A percentile compares a stretch with the other conserved stretches of the same genome.
phyloP scores from a whole-genome alignment of 345 rosid genomes.

The Linum usitatissimum region DNA sequence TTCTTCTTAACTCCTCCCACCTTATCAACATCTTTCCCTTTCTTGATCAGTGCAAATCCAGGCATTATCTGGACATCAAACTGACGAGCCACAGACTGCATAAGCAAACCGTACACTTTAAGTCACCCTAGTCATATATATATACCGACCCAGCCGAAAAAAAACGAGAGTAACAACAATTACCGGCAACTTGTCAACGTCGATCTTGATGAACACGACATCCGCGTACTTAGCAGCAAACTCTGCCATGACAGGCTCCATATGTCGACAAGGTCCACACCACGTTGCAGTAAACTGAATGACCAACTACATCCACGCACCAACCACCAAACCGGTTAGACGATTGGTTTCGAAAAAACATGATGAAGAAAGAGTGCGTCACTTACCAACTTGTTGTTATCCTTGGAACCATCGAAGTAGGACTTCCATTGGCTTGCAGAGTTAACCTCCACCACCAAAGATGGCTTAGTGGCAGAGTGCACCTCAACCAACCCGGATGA shows the following conservation, averaged over 20 bases:
- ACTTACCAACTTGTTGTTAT: conserved; percentile 51
- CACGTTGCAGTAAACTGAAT: conserved; percentile 64
- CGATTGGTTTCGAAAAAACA: neutral
- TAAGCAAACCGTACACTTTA: too few relatives aligned
- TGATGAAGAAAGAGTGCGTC: neutral
- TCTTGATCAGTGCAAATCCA: conserved; percentile 47
- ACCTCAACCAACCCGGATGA: neutral
- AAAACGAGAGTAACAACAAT: neutral
- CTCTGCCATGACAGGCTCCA: conserved; percentile 44
- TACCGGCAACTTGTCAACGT: conserved; percentile 53
- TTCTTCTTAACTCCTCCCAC: conserved; percentile 44
- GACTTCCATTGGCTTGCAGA: conserved; percentile 48
- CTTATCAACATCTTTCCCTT: conserved; percentile 47
- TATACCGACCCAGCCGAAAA: neutral
- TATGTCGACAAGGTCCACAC: conserved; percentile 65
- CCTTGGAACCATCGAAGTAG: conserved; percentile 39
- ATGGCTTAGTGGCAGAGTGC: neutral
- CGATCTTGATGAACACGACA: conserved; percentile 62
- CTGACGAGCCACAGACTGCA: conserved; percentile 38
- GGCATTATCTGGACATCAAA: conserved; percentile 39
- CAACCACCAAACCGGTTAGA: neutral
- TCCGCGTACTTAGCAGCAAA: conserved; percentile 43
- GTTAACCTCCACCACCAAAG: conserved; percentile 33
- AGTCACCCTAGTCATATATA: too few relatives aligned
- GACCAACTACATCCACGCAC: conserved; percentile 37